These are phyloP conservation scores for Kwoniella shandongensis DNA, from an alignment of 768 basidiomycete genomes.

Conservation along the genomic window DNA sequence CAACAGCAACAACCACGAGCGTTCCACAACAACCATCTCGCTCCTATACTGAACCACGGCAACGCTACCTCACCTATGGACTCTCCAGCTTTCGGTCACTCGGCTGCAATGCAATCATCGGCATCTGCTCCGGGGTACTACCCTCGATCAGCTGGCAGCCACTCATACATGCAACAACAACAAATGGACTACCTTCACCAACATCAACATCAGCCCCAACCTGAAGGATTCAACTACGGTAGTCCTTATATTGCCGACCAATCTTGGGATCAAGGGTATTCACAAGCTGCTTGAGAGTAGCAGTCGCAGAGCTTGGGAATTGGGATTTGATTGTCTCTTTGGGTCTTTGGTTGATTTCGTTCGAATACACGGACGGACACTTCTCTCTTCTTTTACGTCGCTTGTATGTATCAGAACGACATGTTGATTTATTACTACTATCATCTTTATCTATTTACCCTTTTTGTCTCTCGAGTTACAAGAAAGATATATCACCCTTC, in stretches of 20 bases:
- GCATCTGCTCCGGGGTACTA: conserved; percentile 19
- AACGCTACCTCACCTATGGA: conserved; percentile 21
- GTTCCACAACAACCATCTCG: conserved; percentile 28
- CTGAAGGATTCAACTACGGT: conserved; percentile 32
- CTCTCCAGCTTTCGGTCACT: conserved; percentile 24
- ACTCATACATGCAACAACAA: conserved; percentile 39
- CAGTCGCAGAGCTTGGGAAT: not conserved
- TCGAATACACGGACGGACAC: not conserved
- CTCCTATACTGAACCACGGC: conserved; percentile 30
- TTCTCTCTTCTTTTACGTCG: not conserved
- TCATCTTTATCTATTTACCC: not conserved
- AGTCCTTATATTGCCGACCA: conserved; percentile 39
- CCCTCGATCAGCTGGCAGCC: conserved; percentile 10
- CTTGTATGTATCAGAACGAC: not conserved
- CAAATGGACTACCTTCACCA: conserved; percentile 40
- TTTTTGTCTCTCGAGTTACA: no score
- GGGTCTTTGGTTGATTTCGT: not conserved
- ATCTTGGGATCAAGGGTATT: conserved; percentile 20
- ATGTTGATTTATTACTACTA: not conserved
- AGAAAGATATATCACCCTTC: no score
- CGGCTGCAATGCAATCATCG: conserved; percentile 16
- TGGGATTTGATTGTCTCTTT: not conserved
- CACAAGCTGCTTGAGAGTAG: conserved; percentile 8
- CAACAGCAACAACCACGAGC: conserved; percentile 10
- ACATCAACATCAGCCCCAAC: conserved; percentile 19